Percentiles rank a stretch among this genome's conserved stretches.
Evolutionary conservation across 495 filamentous ascomycete species (phyloP).

Genomic region (Cercophora sp.): DNA sequence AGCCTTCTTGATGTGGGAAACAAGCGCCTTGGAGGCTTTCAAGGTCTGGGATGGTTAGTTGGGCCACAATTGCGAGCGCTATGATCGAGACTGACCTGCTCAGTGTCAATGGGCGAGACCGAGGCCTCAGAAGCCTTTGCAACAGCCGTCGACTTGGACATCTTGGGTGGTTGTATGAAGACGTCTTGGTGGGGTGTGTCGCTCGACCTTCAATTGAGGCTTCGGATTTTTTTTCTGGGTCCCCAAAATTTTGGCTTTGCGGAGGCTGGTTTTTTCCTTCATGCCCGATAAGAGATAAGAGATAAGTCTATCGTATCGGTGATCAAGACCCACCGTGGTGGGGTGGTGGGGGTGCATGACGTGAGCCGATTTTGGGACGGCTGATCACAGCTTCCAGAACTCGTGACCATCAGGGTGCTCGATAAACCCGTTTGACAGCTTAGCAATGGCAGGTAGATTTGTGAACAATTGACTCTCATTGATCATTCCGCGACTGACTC

Average conservation of each 20-base stretch:
- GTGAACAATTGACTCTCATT: too few relatives aligned
- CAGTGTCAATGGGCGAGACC: constrained; percentile 38
- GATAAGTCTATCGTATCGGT: neutral
- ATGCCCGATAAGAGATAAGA: constrained; percentile 1
- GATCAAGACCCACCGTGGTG: neutral
- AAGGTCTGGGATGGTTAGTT: constrained; percentile 47
- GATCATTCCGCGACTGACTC: too few relatives aligned
- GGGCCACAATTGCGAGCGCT: neutral
- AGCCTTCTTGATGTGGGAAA: constrained; percentile 71
- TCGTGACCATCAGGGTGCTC: neutral
- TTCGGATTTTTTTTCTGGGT: constrained; percentile 18
- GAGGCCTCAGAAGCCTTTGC: constrained; percentile 27
- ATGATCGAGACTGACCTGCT: constrained; percentile 46
- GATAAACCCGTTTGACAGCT: neutral
- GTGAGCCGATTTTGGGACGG: too few relatives aligned
- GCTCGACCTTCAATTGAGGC: neutral
- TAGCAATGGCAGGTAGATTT: too few relatives aligned
- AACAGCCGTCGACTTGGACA: constrained; percentile 26
- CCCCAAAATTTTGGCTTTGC: constrained; percentile 29
- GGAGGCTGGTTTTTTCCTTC: constrained; percentile 14
- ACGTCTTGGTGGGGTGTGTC: constrained; percentile 14
- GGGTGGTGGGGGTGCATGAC: constrained; percentile 6
- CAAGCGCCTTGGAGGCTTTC: constrained; percentile 75
- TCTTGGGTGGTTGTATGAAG: constrained; percentile 18
- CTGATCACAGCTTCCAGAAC: too few relatives aligned